Percentiles rank a stretch among this genome's conserved stretches.
Conservation (phyloP, 305 asterid genomes). For the Fraxinus baroniana region DNA sequence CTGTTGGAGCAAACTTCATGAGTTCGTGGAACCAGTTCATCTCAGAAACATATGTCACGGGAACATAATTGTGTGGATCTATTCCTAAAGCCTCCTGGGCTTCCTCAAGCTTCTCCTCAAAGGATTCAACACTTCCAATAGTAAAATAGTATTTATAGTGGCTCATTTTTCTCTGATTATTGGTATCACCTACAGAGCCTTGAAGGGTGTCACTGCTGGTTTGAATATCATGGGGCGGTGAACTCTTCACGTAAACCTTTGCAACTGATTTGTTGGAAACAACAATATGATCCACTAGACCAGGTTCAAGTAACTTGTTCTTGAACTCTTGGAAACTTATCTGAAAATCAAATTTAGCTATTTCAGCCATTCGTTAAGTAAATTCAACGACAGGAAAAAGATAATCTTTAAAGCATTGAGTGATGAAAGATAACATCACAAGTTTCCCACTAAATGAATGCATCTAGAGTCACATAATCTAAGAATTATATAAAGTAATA, state of each 20-base stretch:
- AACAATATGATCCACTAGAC: slow-evolving; percentile 20
- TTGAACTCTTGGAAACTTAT: slow-evolving; percentile 26
- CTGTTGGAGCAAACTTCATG: slow-evolving; percentile 41
- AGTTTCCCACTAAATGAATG: not conserved
- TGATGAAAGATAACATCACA: not conserved
- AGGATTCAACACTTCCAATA: slow-evolving; percentile 62
- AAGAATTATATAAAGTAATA: not conserved
- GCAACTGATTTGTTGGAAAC: slow-evolving; percentile 52
- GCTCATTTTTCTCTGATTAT: slow-evolving; percentile 26
- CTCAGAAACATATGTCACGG: slow-evolving; percentile 49
- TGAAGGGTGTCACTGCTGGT: slow-evolving; percentile 31
- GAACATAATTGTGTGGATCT: slow-evolving; percentile 64
- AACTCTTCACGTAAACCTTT: slow-evolving; percentile 51
- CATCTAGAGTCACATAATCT: not conserved
- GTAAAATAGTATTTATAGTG: slow-evolving; percentile 37
- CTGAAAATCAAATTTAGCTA: not conserved
- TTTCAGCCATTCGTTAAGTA: not conserved
- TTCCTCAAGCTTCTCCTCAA: slow-evolving; percentile 74
- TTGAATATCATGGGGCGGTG: slow-evolving; percentile 24
- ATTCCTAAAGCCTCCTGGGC: slow-evolving; percentile 68
- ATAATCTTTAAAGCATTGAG: not conserved
- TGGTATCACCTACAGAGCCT: slow-evolving; percentile 33
- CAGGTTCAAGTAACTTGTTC: slow-evolving; percentile 25
- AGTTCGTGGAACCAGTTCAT: slow-evolving; percentile 44
- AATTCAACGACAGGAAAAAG: not conserved